These are phyloP conservation scores for Herpotrichia juniperi DNA, from an alignment of 2,329 filamentous ascomycete genomes.

Conservation along the genomic window DNA sequence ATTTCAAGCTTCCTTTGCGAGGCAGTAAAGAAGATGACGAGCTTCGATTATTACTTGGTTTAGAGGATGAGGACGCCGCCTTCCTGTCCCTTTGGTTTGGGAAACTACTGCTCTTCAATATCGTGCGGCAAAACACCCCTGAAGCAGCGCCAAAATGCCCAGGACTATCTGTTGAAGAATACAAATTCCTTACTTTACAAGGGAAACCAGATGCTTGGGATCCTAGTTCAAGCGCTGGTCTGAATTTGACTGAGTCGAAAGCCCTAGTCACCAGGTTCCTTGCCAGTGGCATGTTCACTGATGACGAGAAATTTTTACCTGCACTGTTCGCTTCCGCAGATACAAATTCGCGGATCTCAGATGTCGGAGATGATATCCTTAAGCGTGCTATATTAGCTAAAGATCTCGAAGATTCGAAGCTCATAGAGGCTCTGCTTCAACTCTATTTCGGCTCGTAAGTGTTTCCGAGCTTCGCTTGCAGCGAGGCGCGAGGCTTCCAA, in stretches of 20 bases:
- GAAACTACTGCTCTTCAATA: slow-evolving; percentile 72
- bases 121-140: slow-evolving; percentile 40
- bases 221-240: slow-evolving; percentile 61
- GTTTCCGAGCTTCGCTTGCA: neutral
- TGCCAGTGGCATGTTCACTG: slow-evolving; percentile 83
- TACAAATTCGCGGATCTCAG: slow-evolving; percentile 77
- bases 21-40: slow-evolving; percentile 78
- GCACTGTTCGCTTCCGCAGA: slow-evolving; percentile 84
- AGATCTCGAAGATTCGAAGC: slow-evolving; percentile 70
- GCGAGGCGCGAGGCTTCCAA: too few relatives aligned
- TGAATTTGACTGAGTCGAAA: slow-evolving; percentile 74
- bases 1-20: slow-evolving; percentile 73
- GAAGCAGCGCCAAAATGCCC: slow-evolving; percentile 56
- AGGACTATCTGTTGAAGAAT: slow-evolving; percentile 69
- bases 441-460: slow-evolving; percentile 67
- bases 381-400: slow-evolving; percentile 74
- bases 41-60: slow-evolving; percentile 69
- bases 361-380: slow-evolving; percentile 86
- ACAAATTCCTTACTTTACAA: slow-evolving; percentile 70
- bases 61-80: slow-evolving; percentile 73
- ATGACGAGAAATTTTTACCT: slow-evolving; percentile 82
- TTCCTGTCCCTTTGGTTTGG: slow-evolving; percentile 79
- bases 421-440: slow-evolving; percentile 71
- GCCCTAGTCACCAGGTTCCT: slow-evolving; percentile 73
- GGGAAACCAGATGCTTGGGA: slow-evolving; percentile 74